Base-by-base conservation (phyloP, 129 eudicot genomes). In the Tagetes patula region DNA sequence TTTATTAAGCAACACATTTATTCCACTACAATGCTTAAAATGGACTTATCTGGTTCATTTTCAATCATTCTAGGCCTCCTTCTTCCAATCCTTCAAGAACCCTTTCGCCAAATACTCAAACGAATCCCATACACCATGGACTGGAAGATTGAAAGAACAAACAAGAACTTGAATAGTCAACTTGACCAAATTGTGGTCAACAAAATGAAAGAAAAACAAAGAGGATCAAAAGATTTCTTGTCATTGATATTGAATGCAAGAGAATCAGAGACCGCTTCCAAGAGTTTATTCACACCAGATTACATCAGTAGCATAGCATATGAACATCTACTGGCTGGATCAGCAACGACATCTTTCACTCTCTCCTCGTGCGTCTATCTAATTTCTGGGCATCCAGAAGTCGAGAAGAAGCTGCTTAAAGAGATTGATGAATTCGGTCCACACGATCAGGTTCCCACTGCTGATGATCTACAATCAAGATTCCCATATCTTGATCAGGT, bases 251-350 rank as follows among this genome's bases (percentile, higher is more conserved):
- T 90, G 54, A 84, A 69, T 11, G 93, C 96, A n/a, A 88, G 91
- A 33, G 93, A 90, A 66, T 77, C 91, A 3, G 91, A 86, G 59
- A 67, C 72, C 4, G 76, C 58, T 68, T 69, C 96, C 1, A 82
- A 66, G 71, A 83, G 80, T 40, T 65, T 88, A 46, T 95, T 95
- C 84, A 84, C 96, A 0, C 72, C 88, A 0, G 99, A 90, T 59
- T 90, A 95, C 54, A 54, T 95, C 3, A 90, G 91, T 79, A 90
- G 96, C 38, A 84, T 95, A 0, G 78, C 99, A 34, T 95, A 95
- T 56, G 99, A 95, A 76, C 99, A 95, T 41, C 83, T 95, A 9
- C 76, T 95, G 55, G 99, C 97, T 65, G 99, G 99, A 47, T 90
- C 99, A 42, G 91, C 97, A 10, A 90, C 99, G 0, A 95, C 99